A percentile compares a stretch with the other conserved stretches of the same genome.
Evolutionary conservation across 768 basidiomycete genomes (phyloP).

Genomic region (Boletus tylopilopsis): DNA sequence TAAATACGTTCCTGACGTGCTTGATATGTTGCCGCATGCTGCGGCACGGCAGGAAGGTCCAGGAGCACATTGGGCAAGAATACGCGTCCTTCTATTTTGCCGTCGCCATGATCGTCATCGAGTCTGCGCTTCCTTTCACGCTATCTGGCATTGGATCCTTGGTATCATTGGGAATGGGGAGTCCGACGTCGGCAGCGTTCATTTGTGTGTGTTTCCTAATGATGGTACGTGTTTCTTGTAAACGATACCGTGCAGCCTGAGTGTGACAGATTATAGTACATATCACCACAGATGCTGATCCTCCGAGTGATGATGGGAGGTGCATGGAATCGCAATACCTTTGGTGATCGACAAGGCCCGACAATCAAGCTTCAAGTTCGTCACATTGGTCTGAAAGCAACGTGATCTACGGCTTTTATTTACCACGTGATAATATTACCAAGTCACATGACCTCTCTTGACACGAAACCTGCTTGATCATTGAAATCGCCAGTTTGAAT

Average conservation of each 20-base stretch:
- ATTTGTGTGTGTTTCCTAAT: constrained; percentile 8
- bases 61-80: not conserved
- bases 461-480: not conserved
- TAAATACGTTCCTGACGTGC: not conserved
- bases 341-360: not conserved
- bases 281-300: constrained; percentile 21
- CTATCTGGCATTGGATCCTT: constrained; percentile 2
- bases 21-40: constrained; percentile 17
- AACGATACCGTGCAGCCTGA: not conserved
- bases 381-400: not conserved
- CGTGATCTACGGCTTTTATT: no score
- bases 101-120: constrained; percentile 9
- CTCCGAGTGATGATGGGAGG: constrained; percentile 16
- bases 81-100: constrained; percentile 7
- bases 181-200: constrained; percentile 8
- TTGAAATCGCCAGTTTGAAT: not conserved
- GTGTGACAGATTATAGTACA: constrained; percentile 7
- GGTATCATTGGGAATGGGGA: constrained; percentile 7
- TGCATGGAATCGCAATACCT: constrained; percentile 10
- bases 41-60: constrained; percentile 4
- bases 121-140: constrained; percentile 4
- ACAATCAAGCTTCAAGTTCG: not conserved
- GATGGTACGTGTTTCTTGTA: constrained; percentile 8
- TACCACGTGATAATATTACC: constrained; percentile 1
- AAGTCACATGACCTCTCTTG: constrained; percentile 1